A percentile compares a stretch with the other conserved stretches of the same genome.
phyloP scores from a whole-genome alignment of 2,329 filamentous ascomycete species.

The Tolypocladium sp. region DNA sequence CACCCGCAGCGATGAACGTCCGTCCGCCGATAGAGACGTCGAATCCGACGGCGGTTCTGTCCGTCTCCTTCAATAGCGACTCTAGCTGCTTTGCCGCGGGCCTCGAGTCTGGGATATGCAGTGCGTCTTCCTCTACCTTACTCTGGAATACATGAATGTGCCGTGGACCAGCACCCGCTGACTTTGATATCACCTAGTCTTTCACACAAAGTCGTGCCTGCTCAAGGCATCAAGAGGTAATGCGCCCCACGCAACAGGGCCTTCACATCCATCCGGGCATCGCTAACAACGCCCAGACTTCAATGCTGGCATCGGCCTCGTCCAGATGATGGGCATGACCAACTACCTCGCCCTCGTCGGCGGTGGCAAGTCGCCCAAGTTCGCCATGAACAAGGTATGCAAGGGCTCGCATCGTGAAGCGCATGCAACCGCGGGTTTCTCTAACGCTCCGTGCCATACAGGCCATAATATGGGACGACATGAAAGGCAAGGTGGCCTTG shows the following conservation, averaged over 20 bases:
- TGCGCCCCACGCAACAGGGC: not conserved
- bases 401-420: not conserved
- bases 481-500: conserved; percentile 59
- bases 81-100: conserved; percentile 81
- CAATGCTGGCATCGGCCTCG: conserved; percentile 72
- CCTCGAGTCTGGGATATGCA: conserved; percentile 75
- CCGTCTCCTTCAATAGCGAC: conserved; percentile 77
- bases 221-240: conserved; percentile 47
- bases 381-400: conserved; percentile 71
- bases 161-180: conserved; percentile 7
- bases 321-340: conserved; percentile 77
- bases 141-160: too few relatives aligned
- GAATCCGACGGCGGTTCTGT: conserved; percentile 65
- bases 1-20: conserved; percentile 67
- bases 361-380: conserved; percentile 77
- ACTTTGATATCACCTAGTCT: conserved; percentile 42
- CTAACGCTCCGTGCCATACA: conserved; percentile 14
- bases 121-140: conserved; percentile 44
- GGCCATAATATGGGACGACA: conserved; percentile 88
- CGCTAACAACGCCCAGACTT: conserved; percentile 43
- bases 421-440: not conserved
- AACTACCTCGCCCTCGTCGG: conserved; percentile 87
- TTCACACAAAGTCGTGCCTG: conserved; percentile 62
- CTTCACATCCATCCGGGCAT: not conserved
- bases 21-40: conserved; percentile 75